These are phyloP conservation scores for Pseudogymnoascus sp. DNA, from an alignment of 2,329 filamentous ascomycete genomes.

Conservation along the genomic window DNA sequence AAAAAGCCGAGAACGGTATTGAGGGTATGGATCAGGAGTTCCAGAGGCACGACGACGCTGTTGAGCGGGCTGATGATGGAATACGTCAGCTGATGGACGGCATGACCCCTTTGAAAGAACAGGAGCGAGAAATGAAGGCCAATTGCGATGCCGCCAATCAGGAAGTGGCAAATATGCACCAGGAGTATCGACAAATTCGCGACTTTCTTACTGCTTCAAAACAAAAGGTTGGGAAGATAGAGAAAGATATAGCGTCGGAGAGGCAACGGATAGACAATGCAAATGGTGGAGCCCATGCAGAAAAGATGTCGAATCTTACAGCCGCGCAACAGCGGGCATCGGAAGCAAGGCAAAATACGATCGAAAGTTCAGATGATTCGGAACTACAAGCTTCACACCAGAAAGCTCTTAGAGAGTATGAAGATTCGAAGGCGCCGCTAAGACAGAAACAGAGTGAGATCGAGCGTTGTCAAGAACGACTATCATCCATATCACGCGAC, in stretches of 20 bases:
- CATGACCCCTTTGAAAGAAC: slow-evolving; percentile 37
- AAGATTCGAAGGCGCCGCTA: slow-evolving; percentile 28
- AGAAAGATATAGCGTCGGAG: slow-evolving; percentile 46
- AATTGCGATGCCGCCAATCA: slow-evolving; percentile 45
- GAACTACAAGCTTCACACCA: slow-evolving; percentile 28
- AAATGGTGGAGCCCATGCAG: slow-evolving; percentile 60
- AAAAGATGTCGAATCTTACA: slow-evolving; percentile 52
- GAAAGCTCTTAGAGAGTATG: slow-evolving; percentile 26
- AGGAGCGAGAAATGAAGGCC: slow-evolving; percentile 41
- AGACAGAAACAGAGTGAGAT: slow-evolving; percentile 47
- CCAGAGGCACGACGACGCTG: slow-evolving; percentile 25
- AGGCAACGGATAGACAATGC: slow-evolving; percentile 54
- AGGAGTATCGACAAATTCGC: slow-evolving; percentile 59
- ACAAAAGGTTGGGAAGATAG: slow-evolving; percentile 36
- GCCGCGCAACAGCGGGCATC: slow-evolving; percentile 44
- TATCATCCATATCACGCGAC: slow-evolving; percentile 46
- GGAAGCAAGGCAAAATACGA: slow-evolving; percentile 35
- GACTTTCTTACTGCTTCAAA: slow-evolving; percentile 47
- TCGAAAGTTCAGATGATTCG: slow-evolving; percentile 34
- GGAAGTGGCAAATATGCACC: slow-evolving; percentile 45
- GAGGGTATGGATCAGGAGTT: slow-evolving; percentile 38
- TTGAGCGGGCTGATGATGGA: slow-evolving; percentile 27
- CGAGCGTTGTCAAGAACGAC: slow-evolving; percentile 40
- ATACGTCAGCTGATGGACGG: slow-evolving; percentile 19
- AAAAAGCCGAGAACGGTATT: slow-evolving; percentile 36